These are phyloP conservation scores for Centaurea solstitialis DNA, from an alignment of 129 eudicot genomes.

Conservation along the genomic window DNA sequence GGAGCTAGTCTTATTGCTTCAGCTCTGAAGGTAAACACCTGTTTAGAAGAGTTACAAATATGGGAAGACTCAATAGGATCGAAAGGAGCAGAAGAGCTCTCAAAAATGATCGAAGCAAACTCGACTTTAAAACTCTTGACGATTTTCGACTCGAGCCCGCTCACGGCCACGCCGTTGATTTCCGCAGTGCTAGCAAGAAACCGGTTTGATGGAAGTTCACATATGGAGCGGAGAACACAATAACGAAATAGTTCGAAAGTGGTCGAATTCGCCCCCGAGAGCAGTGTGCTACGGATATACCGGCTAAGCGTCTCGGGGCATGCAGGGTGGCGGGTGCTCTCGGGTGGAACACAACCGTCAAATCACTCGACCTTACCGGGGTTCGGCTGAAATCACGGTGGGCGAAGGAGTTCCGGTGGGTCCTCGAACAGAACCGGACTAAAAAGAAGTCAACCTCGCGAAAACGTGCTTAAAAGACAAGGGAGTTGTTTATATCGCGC, in stretches of 20 bases:
- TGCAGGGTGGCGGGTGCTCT: slow-evolving; percentile 73
- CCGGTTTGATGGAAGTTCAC: slow-evolving; percentile 73
- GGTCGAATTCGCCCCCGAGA: slow-evolving; percentile 77
- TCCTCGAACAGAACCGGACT: slow-evolving; percentile 76
- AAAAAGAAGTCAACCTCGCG: slow-evolving; percentile 68
- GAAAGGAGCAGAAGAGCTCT: slow-evolving; percentile 86
- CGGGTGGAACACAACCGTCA: slow-evolving; percentile 76
- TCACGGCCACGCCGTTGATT: slow-evolving; percentile 75
- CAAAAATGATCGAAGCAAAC: slow-evolving; percentile 86
- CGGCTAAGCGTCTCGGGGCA: slow-evolving; percentile 51
- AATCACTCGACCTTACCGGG: slow-evolving; percentile 74
- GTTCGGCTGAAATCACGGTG: slow-evolving; percentile 70
- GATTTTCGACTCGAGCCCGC: slow-evolving; percentile 63
- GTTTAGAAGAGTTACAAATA: slow-evolving; percentile 79
- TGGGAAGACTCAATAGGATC: slow-evolving; percentile 91
- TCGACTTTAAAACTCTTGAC: slow-evolving; percentile 64
- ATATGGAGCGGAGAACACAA: slow-evolving; percentile 62
- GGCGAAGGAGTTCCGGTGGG: slow-evolving; percentile 90
- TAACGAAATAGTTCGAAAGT: slow-evolving; percentile 47
- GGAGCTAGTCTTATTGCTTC: slow-evolving; percentile 75
- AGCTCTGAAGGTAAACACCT: slow-evolving; percentile 59
- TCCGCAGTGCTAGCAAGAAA: slow-evolving; percentile 89
- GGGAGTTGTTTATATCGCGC: slow-evolving; percentile 88
- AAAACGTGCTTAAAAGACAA: slow-evolving; percentile 72
- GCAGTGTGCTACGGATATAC: slow-evolving; percentile 61